Conservation (phyloP, 495 filamentous ascomycete species). For the Talaromyces adpressus region DNA sequence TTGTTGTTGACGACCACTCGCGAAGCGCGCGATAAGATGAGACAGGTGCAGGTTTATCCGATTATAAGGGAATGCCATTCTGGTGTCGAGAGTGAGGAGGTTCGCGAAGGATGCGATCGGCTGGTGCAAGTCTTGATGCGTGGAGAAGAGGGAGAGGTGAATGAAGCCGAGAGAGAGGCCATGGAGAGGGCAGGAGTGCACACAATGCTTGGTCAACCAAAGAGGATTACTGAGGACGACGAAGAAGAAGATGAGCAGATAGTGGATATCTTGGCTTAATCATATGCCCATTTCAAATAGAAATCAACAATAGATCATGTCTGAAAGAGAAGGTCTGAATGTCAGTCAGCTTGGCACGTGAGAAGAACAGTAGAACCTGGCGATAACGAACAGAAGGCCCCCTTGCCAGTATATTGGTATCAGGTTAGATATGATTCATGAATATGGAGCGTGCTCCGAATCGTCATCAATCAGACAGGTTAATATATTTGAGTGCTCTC, state of each 20-base stretch:
- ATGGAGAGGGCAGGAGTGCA: slow-evolving; percentile 8
- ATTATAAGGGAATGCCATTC: slow-evolving; percentile 83
- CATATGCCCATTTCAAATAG: not conserved
- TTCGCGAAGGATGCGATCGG: slow-evolving; percentile 80
- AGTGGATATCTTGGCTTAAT: slow-evolving; percentile 15
- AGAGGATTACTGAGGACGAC: not conserved
- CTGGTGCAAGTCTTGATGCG: slow-evolving; percentile 89
- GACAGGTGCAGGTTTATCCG: slow-evolving; percentile 75
- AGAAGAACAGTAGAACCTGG: no score
- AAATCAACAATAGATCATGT: no score
- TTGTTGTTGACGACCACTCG: slow-evolving; percentile 73
- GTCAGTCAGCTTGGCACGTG: no score
- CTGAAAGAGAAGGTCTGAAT: no score
- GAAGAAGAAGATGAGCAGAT: slow-evolving; percentile 36
- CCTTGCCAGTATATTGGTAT: no score
- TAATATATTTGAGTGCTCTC: no score
- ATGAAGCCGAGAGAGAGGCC: slow-evolving; percentile 8
- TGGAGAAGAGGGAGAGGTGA: slow-evolving; percentile 49
- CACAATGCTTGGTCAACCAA: not conserved
- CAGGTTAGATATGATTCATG: no score
- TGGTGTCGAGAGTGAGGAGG: slow-evolving; percentile 68
- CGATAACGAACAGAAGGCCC: no score
- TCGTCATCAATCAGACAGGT: no score
- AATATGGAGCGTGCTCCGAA: no score
- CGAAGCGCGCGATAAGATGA: slow-evolving; percentile 65